phyloP scores from a whole-genome alignment of 1,284 basidiomycete genomes.

The Paramarasmius palmivorus region DNA sequence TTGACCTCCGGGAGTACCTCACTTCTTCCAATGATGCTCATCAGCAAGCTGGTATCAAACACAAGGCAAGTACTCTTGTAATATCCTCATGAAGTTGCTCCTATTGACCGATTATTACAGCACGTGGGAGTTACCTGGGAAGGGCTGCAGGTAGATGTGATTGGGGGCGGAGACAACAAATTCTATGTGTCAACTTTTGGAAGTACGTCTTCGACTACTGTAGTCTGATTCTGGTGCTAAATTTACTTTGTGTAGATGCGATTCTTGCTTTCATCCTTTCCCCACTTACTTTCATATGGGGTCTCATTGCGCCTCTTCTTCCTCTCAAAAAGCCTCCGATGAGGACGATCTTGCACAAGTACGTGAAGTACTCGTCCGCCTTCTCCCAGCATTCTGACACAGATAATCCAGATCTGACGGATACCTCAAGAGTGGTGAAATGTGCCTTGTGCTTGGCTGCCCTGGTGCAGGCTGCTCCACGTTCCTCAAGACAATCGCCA shows the following conservation, averaged over 20 bases:
- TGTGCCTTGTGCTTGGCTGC: constrained; percentile 75
- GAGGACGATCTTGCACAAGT: constrained; percentile 70
- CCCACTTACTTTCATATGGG: constrained; percentile 53
- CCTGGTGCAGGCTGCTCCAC: constrained; percentile 84
- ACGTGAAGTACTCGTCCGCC: constrained; percentile 12
- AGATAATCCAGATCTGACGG: constrained; percentile 63
- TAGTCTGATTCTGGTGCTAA: constrained; percentile 3
- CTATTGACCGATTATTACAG: too few species aligned
- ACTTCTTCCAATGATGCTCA: constrained; percentile 65
- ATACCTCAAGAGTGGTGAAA: constrained; percentile 65
- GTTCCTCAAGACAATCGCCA: constrained; percentile 78
- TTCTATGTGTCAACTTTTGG: constrained; percentile 69
- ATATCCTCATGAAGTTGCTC: too few species aligned
- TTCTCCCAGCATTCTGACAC: constrained; percentile 29
- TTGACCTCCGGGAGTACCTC: constrained; percentile 79
- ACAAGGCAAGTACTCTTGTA: constrained; percentile 64
- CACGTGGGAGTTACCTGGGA: constrained; percentile 84
- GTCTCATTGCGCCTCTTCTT: constrained; percentile 49
- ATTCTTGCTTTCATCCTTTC: constrained; percentile 58
- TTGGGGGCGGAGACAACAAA: constrained; percentile 65
- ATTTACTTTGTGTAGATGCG: constrained; percentile 45
- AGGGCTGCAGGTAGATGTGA: constrained; percentile 69
- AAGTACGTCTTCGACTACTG: constrained; percentile 35
- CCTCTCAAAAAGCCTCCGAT: constrained; percentile 48
- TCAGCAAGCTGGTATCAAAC: constrained; percentile 74